Conservation (phyloP, 768 basidiomycete genomes). For the Tremella fuciformis region DNA sequence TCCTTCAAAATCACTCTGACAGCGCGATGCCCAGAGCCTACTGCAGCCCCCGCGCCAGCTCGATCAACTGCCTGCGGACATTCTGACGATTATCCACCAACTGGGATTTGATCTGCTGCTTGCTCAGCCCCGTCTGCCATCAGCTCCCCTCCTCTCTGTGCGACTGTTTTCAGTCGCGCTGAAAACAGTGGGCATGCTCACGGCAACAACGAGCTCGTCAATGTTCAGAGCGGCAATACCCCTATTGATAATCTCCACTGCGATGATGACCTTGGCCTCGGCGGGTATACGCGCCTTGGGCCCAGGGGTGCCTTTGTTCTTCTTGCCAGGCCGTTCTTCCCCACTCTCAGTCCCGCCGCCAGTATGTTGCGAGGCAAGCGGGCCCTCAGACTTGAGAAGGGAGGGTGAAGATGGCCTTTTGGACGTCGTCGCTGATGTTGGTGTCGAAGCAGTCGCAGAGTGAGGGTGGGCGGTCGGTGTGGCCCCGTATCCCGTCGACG, state of each 20-base stretch:
- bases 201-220: slow-evolving; percentile 18
- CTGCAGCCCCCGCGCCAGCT: slow-evolving; percentile 13
- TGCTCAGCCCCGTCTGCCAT: slow-evolving; percentile 31
- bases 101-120: slow-evolving; percentile 32
- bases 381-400: too few species aligned
- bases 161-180: background rate
- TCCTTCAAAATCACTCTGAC: too few species aligned
- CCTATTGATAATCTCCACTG: slow-evolving; percentile 22
- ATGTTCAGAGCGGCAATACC: slow-evolving; percentile 19
- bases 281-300: slow-evolving; percentile 18
- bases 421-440: background rate
- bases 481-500: too few species aligned
- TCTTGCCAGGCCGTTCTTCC: background rate
- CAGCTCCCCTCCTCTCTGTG: background rate
- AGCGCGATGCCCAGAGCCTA: too few species aligned
- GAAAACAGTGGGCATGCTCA: background rate
- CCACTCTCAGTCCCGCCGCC: too few species aligned
- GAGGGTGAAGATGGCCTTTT: slow-evolving; percentile 3
- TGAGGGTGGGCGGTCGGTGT: too few species aligned
- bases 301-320: slow-evolving; percentile 13
- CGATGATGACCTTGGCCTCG: slow-evolving; percentile 18
- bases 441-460: too few species aligned
- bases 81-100: slow-evolving; percentile 28
- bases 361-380: background rate
- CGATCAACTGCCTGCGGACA: slow-evolving; percentile 26